These are phyloP conservation scores for Colletotrichum magnum DNA, from an alignment of 2,329 filamentous ascomycete genomes.

Conservation along the genomic window DNA sequence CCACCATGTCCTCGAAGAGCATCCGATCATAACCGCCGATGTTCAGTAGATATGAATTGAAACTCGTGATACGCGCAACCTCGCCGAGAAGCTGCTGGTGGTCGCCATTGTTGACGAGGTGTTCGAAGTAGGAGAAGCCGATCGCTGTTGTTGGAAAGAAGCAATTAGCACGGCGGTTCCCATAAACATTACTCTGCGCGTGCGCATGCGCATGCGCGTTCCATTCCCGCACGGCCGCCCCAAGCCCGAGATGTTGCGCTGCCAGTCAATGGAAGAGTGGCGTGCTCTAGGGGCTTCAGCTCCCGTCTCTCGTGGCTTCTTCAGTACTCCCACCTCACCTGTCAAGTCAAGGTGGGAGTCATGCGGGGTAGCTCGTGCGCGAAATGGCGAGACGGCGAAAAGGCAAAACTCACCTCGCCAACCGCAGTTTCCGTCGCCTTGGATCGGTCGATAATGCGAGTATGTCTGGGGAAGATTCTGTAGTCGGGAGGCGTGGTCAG, in stretches of 20 bases:
- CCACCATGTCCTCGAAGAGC: constrained; percentile 86
- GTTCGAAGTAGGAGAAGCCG: constrained; percentile 94
- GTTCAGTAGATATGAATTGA: constrained; percentile 78
- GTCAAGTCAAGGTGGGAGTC: constrained; percentile 15
- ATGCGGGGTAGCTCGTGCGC: constrained; percentile 38
- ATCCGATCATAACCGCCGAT: constrained; percentile 80
- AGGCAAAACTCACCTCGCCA: constrained; percentile 85
- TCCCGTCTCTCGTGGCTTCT: not conserved
- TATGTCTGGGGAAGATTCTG: constrained; percentile 87
- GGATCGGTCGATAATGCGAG: constrained; percentile 87
- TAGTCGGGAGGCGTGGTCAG: constrained; percentile 13
- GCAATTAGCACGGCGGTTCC: constrained; percentile 19
- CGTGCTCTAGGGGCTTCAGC: constrained; percentile 1
- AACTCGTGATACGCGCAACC: constrained; percentile 76
- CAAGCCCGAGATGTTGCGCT: not conserved
- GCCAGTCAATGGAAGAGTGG: constrained; percentile 1
- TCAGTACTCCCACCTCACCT: not conserved
- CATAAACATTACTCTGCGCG: too few species aligned
- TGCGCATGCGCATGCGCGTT: too few species aligned
- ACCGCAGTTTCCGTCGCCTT: constrained; percentile 95
- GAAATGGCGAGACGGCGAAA: constrained; percentile 4
- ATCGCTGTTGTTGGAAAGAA: constrained; percentile 72
- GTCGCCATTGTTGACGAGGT: constrained; percentile 78
- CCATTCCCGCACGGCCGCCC: not conserved
- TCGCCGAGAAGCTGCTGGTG: constrained; percentile 77